Evolutionary conservation across 2,329 filamentous ascomycete genomes (phyloP), one percentile per base, ranked within the genome.

Genomic region (Aspergillus novofumigatus): DNA sequence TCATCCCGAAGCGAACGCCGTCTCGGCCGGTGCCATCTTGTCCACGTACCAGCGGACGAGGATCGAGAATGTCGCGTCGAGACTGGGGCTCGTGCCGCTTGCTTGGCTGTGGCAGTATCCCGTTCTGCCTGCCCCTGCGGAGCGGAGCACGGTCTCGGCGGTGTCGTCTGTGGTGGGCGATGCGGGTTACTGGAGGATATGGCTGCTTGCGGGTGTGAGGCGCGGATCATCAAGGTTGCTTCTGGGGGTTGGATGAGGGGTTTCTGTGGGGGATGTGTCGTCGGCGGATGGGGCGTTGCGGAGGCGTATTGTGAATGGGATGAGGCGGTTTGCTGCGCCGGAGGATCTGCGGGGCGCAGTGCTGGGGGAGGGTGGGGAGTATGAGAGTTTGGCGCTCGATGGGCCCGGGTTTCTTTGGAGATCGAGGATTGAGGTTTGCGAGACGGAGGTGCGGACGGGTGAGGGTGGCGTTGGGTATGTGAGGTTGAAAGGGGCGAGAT

Each of bases 11-110:
- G 89, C 90, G 52, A 92, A 95, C 70, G 94, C 93, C 32, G 78
- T 99, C 51, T 92, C 88, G 64, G 91, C 92, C 0, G 94, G 94
- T 54, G 94, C 94, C 21, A 96, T 99, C 59, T 77, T 97, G 41
- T 96, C 91, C 9, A 96, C 92, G 3, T 99, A 99, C 75, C 94
- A 99, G 76, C 88, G 94, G 56, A 97, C 93, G 1, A 83, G 94
- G n/a, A 89, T 99, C 51, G 94, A 99, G 77, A 93, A 90, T 57
- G 87, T 97, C 10, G 92, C 92, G 10, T 70, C 87, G n/a, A 83
- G 94, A 17, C 80, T 97, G n/a, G 89, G 89, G 2, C 82, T 99
- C 11, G 83, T 83, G 0, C 91, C 94, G 14, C 80, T 99, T 28
- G 89, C 92, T 6, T 97, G 88, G 75, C 79, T 99, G 51, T 99